Evolutionary conservation across 352 stramenopile genomes (phyloP), one percentile per base, ranked within the genome.

Genomic region (Globisporangium nodosum): DNA sequence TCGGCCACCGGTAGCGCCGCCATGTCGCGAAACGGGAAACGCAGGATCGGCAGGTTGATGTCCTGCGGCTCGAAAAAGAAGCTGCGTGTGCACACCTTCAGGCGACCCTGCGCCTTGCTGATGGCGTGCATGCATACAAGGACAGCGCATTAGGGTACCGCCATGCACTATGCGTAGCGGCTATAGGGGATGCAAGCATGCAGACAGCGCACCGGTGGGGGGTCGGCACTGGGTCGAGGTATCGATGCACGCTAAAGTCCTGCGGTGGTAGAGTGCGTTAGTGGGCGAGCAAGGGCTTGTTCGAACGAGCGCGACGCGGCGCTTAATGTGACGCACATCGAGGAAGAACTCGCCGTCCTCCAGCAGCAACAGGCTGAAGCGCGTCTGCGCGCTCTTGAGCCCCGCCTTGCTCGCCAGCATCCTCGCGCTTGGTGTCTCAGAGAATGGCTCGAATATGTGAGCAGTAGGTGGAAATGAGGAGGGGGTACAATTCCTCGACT

Each of bases 271-370:
- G 11, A 18, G 37, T 15, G 37, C 12, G 37, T 43, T 15, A 43
- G 37, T 6, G 37, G 37, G 13, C 13, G 37, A 16, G 37, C 13
- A 3, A 4, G 12, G 37, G 37, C 37, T 18, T 12, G 37, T 18
- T 15, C 20, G 30, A 24, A 16, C 18, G 30, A 56, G 33, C 50
- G 33, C 27, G 21, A 35, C n/a, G n/a, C 21, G 18, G 24, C n/a
- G 9, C 24, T 27, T 27, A 27, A 27, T 27, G 24, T 27, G 7
- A 37, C 71, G 49, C 74, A 94, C 88, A 85, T 96, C 89, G 30
- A 98, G 87, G 65, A 97, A 97, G 63, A 82, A 91, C 71, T 98
- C 92, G 54, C 90, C 91, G 63, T 97, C 87, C 52, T 97, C 91
- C 13, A 98, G 76, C 56, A 96, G 66, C 45, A 97, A 66, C 39